Percentiles rank a stretch among this genome's conserved stretches.
Evolutionary conservation across 805 yeast species (phyloP).

Genomic region (Saccharomycopsis capsularis): DNA sequence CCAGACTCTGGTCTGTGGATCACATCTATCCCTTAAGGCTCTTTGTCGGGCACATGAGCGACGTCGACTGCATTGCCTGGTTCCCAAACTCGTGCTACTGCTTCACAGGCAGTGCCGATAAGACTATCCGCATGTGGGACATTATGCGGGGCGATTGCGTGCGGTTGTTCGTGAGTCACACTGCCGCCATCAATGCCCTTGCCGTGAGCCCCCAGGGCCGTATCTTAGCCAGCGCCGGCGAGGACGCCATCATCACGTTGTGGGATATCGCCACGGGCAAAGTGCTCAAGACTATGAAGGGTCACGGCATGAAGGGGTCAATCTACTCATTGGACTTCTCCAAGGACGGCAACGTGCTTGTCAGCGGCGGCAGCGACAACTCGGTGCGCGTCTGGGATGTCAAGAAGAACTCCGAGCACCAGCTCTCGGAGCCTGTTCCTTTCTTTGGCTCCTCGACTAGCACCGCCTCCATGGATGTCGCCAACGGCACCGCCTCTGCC

Average conservation of each 20-base stretch:
- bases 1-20: slow-evolving; percentile 95
- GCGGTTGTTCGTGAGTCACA: slow-evolving; percentile 86
- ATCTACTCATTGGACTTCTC: slow-evolving; percentile 81
- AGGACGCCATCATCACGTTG: slow-evolving; percentile 77
- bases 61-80: slow-evolving; percentile 90
- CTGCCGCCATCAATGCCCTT: slow-evolving; percentile 77
- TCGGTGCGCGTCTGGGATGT: slow-evolving; percentile 96
- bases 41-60: slow-evolving; percentile 95
- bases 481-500: slow-evolving; percentile 1
- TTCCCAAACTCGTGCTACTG: slow-evolving; percentile 95
- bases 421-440: slow-evolving; percentile 71
- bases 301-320: slow-evolving; percentile 76
- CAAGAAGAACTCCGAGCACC: slow-evolving; percentile 74
- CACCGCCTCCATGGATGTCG: slow-evolving; percentile 17
- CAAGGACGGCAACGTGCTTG: slow-evolving; percentile 80
- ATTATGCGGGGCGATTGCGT: slow-evolving; percentile 82
- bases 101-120: slow-evolving; percentile 92
- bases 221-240: slow-evolving; percentile 93
- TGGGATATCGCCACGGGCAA: slow-evolving; percentile 96
- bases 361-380: slow-evolving; percentile 88
- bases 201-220: slow-evolving; percentile 96
- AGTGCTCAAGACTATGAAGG: slow-evolving; percentile 82
- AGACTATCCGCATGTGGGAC: slow-evolving; percentile 98
- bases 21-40: slow-evolving; percentile 94
- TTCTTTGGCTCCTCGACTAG: slow-evolving; percentile 32